Percentiles rank a stretch among this genome's conserved stretches.
These are phyloP conservation scores for Schoenoplectus tabernaemontani DNA, from an alignment of 202 grass and related monocot genomes.

Conservation along the genomic window DNA sequence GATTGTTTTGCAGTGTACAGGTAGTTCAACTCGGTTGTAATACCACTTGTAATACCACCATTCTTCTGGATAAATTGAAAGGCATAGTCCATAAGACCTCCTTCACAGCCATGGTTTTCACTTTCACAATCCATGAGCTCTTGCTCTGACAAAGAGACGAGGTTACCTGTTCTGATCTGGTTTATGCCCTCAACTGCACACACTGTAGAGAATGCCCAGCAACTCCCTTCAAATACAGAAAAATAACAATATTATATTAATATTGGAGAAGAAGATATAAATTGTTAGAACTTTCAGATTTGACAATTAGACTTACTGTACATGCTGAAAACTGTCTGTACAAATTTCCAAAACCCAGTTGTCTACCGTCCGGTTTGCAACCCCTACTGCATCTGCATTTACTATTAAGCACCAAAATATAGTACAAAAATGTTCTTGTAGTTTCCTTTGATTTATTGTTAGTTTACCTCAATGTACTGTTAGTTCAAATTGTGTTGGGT, in stretches of 20 bases:
- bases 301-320: neutral
- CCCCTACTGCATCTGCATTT: too few relatives aligned
- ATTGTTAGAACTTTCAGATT: neutral
- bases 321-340: neutral
- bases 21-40: constrained; percentile 32
- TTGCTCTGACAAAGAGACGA: constrained; percentile 39
- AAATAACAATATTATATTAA: neutral
- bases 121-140: constrained; percentile 41
- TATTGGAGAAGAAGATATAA: neutral
- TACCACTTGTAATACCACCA: too few relatives aligned
- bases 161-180: constrained; percentile 29
- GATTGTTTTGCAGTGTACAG: constrained; percentile 26
- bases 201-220: constrained; percentile 37
- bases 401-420: neutral
- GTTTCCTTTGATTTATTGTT: neutral
- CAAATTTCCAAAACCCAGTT: too few relatives aligned
- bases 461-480: neutral
- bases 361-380: too few relatives aligned
- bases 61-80: constrained; percentile 39
- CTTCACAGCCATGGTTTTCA: constrained; percentile 30
- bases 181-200: constrained; percentile 40
- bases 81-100: constrained; percentile 35
- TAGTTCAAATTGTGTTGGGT: neutral
- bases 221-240: constrained; percentile 26
- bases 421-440: neutral